Conservation (phyloP, 176 grass and related monocot genomes). For the Aegilops tauschii region DNA sequence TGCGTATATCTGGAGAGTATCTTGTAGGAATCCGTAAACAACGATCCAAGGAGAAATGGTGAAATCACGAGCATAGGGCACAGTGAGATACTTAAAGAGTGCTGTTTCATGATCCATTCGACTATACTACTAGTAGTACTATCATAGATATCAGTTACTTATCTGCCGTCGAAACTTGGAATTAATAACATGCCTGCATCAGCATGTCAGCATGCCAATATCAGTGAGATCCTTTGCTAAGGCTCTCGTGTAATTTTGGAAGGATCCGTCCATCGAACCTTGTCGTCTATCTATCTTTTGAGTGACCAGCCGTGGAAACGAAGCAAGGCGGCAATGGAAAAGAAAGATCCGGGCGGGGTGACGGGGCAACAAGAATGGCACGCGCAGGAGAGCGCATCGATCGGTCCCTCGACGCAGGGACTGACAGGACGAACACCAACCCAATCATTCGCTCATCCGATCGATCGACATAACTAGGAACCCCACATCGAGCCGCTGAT, state of each 20-base stretch:
- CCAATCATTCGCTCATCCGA: constrained; percentile 13
- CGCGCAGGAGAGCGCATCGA: neutral
- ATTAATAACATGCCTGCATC: neutral
- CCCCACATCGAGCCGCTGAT: neutral
- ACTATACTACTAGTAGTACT: neutral
- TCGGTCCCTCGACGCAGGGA: neutral
- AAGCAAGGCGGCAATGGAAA: neutral
- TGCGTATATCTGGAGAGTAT: constrained; percentile 1
- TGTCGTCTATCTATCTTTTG: neutral
- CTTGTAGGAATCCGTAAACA: constrained; percentile 25
- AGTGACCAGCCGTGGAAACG: neutral
- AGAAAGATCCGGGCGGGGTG: constrained; percentile 16
- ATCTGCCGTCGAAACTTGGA: neutral
- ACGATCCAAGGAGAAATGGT: neutral
- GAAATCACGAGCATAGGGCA: neutral
- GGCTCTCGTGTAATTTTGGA: neutral
- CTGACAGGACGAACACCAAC: neutral
- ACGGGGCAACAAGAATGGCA: neutral
- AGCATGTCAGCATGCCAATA: neutral
- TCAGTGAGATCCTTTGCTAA: neutral
- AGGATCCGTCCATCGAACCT: neutral
- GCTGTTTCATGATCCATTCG: neutral
- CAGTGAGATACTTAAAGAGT: neutral
- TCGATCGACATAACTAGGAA: neutral
- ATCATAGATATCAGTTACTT: neutral